Conservation (phyloP, 495 filamentous ascomycete genomes). For the Neurospora tetrasperma region DNA sequence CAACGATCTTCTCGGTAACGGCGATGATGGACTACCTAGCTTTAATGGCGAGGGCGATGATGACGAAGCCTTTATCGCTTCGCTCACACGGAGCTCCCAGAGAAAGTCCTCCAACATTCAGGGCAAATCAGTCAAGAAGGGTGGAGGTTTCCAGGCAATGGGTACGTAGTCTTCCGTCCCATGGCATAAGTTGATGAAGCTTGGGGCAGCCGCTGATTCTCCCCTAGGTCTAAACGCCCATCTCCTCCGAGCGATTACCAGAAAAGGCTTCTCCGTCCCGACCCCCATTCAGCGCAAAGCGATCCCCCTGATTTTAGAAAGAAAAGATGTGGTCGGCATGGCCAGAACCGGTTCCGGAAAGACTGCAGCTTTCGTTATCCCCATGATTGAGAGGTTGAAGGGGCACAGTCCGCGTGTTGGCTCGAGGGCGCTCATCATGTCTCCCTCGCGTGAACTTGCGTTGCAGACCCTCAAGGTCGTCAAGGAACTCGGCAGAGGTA, state of each 20-base stretch:
- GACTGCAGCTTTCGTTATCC: constrained; percentile 94
- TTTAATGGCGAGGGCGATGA: constrained; percentile 34
- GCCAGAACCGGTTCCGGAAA: constrained; percentile 94
- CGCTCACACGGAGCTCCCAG: constrained; percentile 72
- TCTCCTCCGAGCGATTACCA: constrained; percentile 77
- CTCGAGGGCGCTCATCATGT: constrained; percentile 73
- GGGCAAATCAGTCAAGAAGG: constrained; percentile 79
- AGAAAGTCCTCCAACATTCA: constrained; percentile 74
- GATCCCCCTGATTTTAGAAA: constrained; percentile 80
- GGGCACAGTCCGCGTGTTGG: constrained; percentile 80
- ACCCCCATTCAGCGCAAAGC: constrained; percentile 97
- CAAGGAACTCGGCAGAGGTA: constrained; percentile 84
- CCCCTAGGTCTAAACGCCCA: constrained; percentile 57
- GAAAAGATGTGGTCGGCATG: constrained; percentile 94
- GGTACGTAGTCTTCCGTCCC: constrained; percentile 32
- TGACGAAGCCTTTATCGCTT: constrained; percentile 79
- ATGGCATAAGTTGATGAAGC: neutral
- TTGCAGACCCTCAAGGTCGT: constrained; percentile 93
- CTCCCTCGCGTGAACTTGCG: constrained; percentile 85
- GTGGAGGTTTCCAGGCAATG: constrained; percentile 95
- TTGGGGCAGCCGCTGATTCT: constrained; percentile 4
- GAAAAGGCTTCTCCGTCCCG: constrained; percentile 89
- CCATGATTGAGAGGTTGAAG: constrained; percentile 91
- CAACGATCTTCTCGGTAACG: constrained; percentile 31
- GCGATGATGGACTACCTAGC: constrained; percentile 1